A percentile compares a stretch with the other conserved stretches of the same genome.
phyloP scores from a whole-genome alignment of 257 asterid genomes.

The Penstemon davidsonii region DNA sequence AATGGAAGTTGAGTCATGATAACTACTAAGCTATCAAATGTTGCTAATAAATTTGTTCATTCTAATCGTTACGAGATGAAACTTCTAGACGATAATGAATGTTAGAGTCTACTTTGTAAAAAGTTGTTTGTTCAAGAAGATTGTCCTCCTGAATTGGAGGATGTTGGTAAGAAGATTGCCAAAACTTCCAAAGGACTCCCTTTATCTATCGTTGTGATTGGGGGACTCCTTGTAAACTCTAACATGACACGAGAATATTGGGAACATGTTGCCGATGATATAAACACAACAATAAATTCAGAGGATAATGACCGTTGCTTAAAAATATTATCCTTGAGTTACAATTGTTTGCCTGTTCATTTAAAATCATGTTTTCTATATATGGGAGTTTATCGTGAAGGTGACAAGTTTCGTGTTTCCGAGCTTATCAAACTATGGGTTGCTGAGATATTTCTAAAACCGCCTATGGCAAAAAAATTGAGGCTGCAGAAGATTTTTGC shows the following conservation, averaged over 20 bases:
- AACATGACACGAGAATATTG: background rate
- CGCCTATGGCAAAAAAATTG: no score
- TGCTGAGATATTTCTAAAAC: no score
- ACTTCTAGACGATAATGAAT: background rate
- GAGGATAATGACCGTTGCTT: constrained; percentile 19
- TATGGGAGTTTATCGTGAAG: no score
- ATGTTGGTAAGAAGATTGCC: constrained; percentile 24
- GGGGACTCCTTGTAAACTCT: constrained; percentile 21
- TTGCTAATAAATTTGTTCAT: background rate
- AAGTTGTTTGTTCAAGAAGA: constrained; percentile 8
- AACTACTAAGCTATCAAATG: constrained; percentile 22
- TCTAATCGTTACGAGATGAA: background rate
- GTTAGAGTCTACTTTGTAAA: constrained; percentile 19
- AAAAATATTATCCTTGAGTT: constrained; percentile 16
- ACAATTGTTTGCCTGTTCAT: constrained; percentile 16
- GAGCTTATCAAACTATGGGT: no score
- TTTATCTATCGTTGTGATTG: constrained; percentile 24
- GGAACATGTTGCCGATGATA: constrained; percentile 3
- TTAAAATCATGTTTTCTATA: constrained; percentile 26
- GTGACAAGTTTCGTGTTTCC: no score
- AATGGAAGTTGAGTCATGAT: constrained; percentile 20
- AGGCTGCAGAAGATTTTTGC: no score
- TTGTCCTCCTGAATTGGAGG: constrained; percentile 28
- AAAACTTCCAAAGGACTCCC: constrained; percentile 32
- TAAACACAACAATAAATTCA: constrained; percentile 9